phyloP scores from a whole-genome alignment of 1,284 basidiomycete genomes.

The Ceraceosorus guamensis region DNA sequence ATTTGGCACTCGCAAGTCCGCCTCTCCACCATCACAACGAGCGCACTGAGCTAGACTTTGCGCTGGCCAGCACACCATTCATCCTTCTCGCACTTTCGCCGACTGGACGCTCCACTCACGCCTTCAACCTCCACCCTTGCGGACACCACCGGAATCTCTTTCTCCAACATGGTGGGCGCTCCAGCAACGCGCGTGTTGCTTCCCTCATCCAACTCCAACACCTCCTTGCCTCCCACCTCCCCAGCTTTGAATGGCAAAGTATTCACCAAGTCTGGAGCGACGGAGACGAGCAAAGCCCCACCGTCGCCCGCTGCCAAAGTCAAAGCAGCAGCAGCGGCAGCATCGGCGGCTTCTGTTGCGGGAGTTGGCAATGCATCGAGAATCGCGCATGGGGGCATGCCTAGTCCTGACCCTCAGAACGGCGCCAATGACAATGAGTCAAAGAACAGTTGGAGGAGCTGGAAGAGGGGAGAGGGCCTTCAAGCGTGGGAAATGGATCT shows the following conservation, averaged over 20 bases:
- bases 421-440: not conserved
- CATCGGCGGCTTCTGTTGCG: not conserved
- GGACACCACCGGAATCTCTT: no score
- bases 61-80: no score
- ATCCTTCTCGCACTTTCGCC: no score
- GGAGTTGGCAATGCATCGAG: no score
- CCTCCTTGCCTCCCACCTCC: not conserved
- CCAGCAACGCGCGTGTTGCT: not conserved
- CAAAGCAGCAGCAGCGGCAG: not conserved
- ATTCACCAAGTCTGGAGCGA: not conserved
- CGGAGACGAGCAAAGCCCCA: not conserved
- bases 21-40: no score
- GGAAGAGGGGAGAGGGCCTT: conserved; percentile 34
- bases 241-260: not conserved
- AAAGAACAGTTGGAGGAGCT: conserved; percentile 30
- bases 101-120: no score
- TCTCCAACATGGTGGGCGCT: not conserved
- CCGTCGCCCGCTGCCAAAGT: not conserved
- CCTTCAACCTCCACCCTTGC: no score
- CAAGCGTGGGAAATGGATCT: conserved; percentile 44
- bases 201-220: not conserved
- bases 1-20: no score
- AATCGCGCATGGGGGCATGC: not conserved
- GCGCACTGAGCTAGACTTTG: no score
- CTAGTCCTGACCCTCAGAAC: not conserved